These are phyloP conservation scores for Trifolium fragiferum DNA, from an alignment of 306 rosid genomes.

Conservation along the genomic window DNA sequence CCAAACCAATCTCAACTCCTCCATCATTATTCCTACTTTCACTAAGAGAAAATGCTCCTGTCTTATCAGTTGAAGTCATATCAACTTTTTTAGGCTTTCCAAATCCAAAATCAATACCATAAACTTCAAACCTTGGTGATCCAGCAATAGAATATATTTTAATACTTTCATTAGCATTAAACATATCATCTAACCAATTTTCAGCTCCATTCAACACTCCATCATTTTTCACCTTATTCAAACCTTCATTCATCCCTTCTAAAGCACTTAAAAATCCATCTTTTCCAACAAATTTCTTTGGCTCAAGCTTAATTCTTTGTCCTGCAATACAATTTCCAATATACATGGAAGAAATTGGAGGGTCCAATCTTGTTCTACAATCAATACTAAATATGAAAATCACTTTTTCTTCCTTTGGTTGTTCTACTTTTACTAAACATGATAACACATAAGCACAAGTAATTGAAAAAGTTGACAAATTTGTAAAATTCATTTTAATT, in stretches of 20 bases:
- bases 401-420: background rate
- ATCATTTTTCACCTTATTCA: conserved; percentile 35
- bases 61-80: conserved; percentile 34
- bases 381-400: conserved; percentile 21
- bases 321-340: conserved; percentile 54
- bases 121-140: conserved; percentile 58
- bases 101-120: conserved; percentile 49
- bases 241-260: conserved; percentile 26
- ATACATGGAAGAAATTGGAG: conserved; percentile 44
- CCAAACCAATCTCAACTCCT: conserved; percentile 48
- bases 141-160: conserved; percentile 44
- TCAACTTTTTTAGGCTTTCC: conserved; percentile 54
- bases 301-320: background rate
- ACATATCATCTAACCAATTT: background rate
- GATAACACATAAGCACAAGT: conserved; percentile 47
- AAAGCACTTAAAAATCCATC: conserved; percentile 38
- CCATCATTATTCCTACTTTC: conserved; percentile 37
- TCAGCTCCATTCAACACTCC: conserved; percentile 36
- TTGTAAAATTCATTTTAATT: background rate
- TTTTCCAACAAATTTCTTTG: background rate
- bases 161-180: accelerated
- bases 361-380: conserved; percentile 44
- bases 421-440: conserved; percentile 44
- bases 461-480: conserved; percentile 42
- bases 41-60: conserved; percentile 43